These are phyloP conservation scores for Kwoniella sp. DNA, from an alignment of 768 basidiomycete species.

Conservation along the genomic window DNA sequence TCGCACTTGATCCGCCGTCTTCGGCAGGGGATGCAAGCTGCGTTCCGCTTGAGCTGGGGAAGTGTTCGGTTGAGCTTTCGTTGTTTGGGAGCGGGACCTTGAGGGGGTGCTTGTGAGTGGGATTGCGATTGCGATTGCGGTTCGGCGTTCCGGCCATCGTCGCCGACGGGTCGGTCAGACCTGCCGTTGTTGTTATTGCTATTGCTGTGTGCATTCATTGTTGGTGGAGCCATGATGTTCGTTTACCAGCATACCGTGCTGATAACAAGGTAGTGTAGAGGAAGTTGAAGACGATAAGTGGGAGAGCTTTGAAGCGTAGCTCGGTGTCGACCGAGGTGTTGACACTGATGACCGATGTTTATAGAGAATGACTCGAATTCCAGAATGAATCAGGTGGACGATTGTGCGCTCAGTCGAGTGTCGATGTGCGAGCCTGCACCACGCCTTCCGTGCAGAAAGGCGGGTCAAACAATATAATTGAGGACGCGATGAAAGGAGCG, in stretches of 20 bases:
- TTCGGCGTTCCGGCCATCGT: not conserved
- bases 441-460: too few relatives aligned
- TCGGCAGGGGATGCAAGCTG: slow-evolving; percentile 34
- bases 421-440: too few relatives aligned
- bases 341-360: not conserved
- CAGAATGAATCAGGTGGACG: too few relatives aligned
- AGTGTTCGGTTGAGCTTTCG: slow-evolving; percentile 27
- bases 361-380: not conserved
- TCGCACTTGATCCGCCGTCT: slow-evolving; percentile 35
- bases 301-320: not conserved
- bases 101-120: not conserved
- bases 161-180: not conserved
- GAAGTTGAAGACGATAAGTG: not conserved
- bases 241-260: not conserved
- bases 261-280: not conserved
- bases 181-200: not conserved
- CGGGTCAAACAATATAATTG: too few relatives aligned
- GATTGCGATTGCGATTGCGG: not conserved
- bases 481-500: too few relatives aligned
- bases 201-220: not conserved
- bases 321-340: not conserved
- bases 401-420: too few relatives aligned
- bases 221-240: slow-evolving; percentile 5
- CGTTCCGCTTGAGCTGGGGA: slow-evolving; percentile 31
- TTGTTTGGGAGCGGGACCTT: slow-evolving; percentile 13